Evolutionary conservation across 208 protist genomes (phyloP).

Genomic region (Leishmania guyanensis): DNA sequence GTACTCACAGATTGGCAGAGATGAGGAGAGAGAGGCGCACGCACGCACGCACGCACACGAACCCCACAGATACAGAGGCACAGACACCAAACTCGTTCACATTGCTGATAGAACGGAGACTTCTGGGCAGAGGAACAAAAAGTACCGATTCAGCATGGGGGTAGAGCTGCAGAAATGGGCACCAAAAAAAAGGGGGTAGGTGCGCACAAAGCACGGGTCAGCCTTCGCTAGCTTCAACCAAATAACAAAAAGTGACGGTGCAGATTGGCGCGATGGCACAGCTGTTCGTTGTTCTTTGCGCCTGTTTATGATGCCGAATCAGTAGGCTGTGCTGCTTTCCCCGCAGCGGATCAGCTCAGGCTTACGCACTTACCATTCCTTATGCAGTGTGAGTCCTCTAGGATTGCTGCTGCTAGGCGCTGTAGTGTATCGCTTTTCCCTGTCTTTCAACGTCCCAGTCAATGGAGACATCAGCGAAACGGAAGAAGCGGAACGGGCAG

Average conservation of each 20-base stretch:
- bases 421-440: not conserved
- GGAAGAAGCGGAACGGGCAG: not conserved
- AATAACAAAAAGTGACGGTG: not conserved
- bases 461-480: not conserved
- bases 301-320: not conserved
- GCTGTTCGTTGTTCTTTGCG: not conserved
- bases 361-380: not conserved
- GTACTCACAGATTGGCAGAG: not conserved
- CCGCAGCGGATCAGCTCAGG: not conserved
- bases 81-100: not conserved
- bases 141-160: too few species aligned
- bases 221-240: not conserved
- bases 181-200: not conserved
- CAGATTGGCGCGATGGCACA: not conserved
- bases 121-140: not conserved
- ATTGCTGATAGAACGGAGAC: not conserved
- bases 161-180: not conserved
- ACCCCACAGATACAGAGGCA: not conserved
- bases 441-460: not conserved
- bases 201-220: not conserved
- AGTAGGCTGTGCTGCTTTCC: not conserved
- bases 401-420: not conserved
- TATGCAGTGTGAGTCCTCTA: not conserved
- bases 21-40: not conserved
- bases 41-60: not conserved